Evolutionary conservation across 495 filamentous ascomycete genomes (phyloP).

Genomic region (Daldinia vernicosa): DNA sequence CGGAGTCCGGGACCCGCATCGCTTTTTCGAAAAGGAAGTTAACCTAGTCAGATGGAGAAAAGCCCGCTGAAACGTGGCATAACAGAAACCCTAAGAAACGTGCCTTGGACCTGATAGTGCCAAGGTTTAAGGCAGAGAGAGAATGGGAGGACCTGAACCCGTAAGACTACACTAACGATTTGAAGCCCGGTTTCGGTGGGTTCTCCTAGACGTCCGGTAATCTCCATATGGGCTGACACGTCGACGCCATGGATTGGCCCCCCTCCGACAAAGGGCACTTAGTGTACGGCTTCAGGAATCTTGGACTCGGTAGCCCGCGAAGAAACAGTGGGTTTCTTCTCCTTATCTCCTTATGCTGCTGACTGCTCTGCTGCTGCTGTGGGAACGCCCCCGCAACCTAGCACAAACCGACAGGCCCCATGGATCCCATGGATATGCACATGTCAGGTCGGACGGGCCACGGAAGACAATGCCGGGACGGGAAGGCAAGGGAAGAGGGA

Average conservation of each 20-base stretch:
- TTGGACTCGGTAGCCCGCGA: slow-evolving; percentile 29
- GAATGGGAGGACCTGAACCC: slow-evolving; percentile 28
- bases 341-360: not conserved
- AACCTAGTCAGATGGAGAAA: slow-evolving; percentile 26
- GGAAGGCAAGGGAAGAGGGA: slow-evolving; percentile 22
- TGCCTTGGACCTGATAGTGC: slow-evolving; percentile 38
- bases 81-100: slow-evolving; percentile 36
- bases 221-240: slow-evolving; percentile 34
- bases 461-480: slow-evolving; percentile 39
- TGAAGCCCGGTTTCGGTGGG: slow-evolving; percentile 35
- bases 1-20: slow-evolving; percentile 24
- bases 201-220: slow-evolving; percentile 28
- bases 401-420: slow-evolving; percentile 21
- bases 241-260: slow-evolving; percentile 37
- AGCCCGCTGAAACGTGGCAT: slow-evolving; percentile 43
- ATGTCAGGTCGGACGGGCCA: slow-evolving; percentile 39
- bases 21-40: slow-evolving; percentile 9
- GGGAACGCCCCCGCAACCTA: slow-evolving; percentile 34
- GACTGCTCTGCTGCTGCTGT: slow-evolving; percentile 5
- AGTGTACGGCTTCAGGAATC: slow-evolving; percentile 14
- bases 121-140: slow-evolving; percentile 20
- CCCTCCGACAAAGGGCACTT: slow-evolving; percentile 22
- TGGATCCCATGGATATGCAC: slow-evolving; percentile 40
- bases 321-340: slow-evolving; percentile 16
- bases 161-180: slow-evolving; percentile 24